These are phyloP conservation scores for Conticribra guillardii DNA, from an alignment of 108 stramenopile genomes.

Conservation along the genomic window DNA sequence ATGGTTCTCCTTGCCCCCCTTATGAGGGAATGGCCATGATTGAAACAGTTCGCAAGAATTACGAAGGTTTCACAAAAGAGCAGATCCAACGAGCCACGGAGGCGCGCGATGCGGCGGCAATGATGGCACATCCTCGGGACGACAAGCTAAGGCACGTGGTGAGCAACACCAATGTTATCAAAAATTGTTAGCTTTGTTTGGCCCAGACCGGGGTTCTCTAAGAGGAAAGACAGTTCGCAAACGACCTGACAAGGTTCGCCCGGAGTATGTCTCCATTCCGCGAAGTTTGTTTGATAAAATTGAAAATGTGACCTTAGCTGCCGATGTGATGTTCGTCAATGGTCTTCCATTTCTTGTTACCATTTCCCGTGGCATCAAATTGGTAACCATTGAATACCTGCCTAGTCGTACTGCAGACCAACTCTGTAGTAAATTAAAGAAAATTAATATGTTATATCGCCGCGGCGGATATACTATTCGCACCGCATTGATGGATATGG, in stretches of 20 bases:
- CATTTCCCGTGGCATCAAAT: no score
- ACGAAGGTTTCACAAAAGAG: no score
- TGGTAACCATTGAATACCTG: no score
- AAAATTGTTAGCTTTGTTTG: neutral
- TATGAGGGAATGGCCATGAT: neutral
- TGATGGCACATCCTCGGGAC: no score
- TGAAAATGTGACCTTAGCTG: no score
- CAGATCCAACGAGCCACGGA: neutral
- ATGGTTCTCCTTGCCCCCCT: neutral
- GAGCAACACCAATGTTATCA: neutral
- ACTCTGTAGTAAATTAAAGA: no score
- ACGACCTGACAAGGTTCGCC: neutral
- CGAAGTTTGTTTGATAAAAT: neutral
- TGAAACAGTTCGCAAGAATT: no score
- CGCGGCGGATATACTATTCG: neutral
- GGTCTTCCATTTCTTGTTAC: neutral
- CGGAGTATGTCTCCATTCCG: constrained; percentile 1
- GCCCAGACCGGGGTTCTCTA: neutral
- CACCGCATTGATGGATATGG: no score
- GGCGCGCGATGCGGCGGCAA: neutral
- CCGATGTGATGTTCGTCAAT: constrained; percentile 8
- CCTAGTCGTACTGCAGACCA: no score
- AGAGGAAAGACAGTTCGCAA: constrained; percentile 1
- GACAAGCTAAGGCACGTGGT: no score
- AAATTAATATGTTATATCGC: neutral